Evolutionary conservation across 2,329 filamentous ascomycete species (phyloP).

Genomic region (Neodidymelliopsis sp.): DNA sequence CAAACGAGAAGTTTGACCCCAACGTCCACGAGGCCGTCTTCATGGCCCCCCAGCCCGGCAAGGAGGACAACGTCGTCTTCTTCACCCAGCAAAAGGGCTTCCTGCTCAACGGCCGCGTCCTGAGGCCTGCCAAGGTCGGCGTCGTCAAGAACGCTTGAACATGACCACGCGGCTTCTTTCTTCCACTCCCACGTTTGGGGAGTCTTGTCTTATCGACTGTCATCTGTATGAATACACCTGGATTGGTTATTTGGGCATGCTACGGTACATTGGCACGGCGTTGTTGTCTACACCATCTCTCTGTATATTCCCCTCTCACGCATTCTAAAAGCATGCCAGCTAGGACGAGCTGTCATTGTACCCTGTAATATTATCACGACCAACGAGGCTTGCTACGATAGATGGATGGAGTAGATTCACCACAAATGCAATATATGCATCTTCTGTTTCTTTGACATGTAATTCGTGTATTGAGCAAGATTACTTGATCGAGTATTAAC

Average conservation of each 20-base stretch:
- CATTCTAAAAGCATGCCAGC: slow-evolving; percentile 15
- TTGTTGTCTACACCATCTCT: slow-evolving; percentile 13
- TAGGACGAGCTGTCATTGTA: slow-evolving; percentile 9
- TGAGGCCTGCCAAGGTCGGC: slow-evolving; percentile 94
- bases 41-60: slow-evolving; percentile 84
- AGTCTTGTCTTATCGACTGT: not conserved
- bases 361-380: slow-evolving; percentile 21
- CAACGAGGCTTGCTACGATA: slow-evolving; percentile 7
- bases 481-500: no score
- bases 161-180: not conserved
- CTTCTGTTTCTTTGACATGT: not conserved
- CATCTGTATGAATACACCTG: slow-evolving; percentile 18
- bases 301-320: slow-evolving; percentile 23
- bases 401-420: slow-evolving; percentile 6
- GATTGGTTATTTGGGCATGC: slow-evolving; percentile 13
- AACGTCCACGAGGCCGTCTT: slow-evolving; percentile 97
- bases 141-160: slow-evolving; percentile 81
- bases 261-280: slow-evolving; percentile 21
- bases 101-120: slow-evolving; percentile 85
- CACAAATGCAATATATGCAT: slow-evolving; percentile 10
- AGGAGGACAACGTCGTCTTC: slow-evolving; percentile 91
- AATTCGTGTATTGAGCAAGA: slow-evolving; percentile 2
- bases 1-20: slow-evolving; percentile 89
- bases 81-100: slow-evolving; percentile 96
- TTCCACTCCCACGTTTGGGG: not conserved